Evolutionary conservation across 2,329 filamentous ascomycete genomes (phyloP).

Genomic region (Phoma sp.): DNA sequence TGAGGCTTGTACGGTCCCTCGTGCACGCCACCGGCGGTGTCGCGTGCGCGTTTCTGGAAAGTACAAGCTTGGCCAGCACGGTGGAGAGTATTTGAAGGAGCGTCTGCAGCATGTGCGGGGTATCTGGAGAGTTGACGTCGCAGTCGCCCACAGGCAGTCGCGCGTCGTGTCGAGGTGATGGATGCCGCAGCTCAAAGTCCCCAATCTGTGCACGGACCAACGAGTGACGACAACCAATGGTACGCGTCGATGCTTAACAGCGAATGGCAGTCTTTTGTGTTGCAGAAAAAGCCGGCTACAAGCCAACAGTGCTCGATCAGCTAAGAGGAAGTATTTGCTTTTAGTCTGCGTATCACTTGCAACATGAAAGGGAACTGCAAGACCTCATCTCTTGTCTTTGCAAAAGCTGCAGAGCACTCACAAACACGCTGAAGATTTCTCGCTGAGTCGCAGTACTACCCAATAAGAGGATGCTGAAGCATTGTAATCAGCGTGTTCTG

Average conservation of each 20-base stretch:
- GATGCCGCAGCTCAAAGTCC: constrained; percentile 6
- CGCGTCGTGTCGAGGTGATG: constrained; percentile 17
- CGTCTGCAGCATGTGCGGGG: neutral
- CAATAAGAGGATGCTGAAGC: no score
- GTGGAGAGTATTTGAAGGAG: neutral
- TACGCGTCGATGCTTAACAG: constrained; percentile 2
- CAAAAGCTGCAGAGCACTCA: no score
- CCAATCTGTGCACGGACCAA: constrained; percentile 1
- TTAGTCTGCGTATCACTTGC: no score
- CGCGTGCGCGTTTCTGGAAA: neutral
- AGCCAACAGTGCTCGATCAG: no score
- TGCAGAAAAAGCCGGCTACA: no score
- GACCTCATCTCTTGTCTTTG: no score
- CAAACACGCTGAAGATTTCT: no score
- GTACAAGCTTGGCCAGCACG: neutral
- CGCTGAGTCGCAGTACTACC: no score
- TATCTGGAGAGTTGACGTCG: constrained; percentile 10
- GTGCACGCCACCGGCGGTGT: constrained; percentile 26
- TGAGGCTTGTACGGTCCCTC: constrained; percentile 27
- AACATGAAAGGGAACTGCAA: no score
- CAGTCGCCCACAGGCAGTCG: constrained; percentile 13
- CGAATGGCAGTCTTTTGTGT: neutral
- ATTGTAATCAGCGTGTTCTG: no score
- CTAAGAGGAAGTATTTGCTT: no score
- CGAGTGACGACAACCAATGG: neutral